Conservation (phyloP, 164 flowering plant genomes). For the Sextonia rubra region DNA sequence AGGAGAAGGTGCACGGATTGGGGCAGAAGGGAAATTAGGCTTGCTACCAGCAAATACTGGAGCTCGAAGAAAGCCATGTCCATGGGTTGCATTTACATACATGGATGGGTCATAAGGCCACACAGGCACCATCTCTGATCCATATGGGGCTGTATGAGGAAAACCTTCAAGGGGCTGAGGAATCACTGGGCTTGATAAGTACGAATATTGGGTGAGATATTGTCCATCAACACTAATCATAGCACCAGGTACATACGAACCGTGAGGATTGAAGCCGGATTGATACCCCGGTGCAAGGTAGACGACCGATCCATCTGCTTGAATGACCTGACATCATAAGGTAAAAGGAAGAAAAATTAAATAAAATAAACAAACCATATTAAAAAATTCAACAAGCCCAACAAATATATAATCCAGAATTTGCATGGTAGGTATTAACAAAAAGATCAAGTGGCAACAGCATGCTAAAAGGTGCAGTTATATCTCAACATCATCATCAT, state of each 20-base stretch:
- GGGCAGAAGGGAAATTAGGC: constrained; percentile 20
- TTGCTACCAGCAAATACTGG: constrained; percentile 22
- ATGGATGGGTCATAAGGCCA: constrained; percentile 39
- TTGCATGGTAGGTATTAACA: not conserved
- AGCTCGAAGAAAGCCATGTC: constrained; percentile 26
- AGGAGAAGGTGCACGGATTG: constrained; percentile 16
- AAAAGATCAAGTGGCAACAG: too few relatives aligned
- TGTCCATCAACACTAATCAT: constrained; percentile 48
- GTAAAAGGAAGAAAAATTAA: not conserved
- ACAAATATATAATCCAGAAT: not conserved
- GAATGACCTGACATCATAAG: constrained; percentile 30
- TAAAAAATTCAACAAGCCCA: not conserved
- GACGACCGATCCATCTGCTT: constrained; percentile 43
- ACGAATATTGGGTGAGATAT: constrained; percentile 34
- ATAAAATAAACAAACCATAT: not conserved
- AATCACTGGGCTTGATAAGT: constrained; percentile 26
- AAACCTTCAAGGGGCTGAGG: constrained; percentile 34
- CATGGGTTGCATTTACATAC: constrained; percentile 28
- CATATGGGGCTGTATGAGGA: constrained; percentile 29
- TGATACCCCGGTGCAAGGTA: constrained; percentile 41
- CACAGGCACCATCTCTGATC: constrained; percentile 35
- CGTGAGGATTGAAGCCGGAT: constrained; percentile 34
- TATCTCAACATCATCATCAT: too few relatives aligned
- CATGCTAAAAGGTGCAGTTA: not conserved
- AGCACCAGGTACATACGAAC: constrained; percentile 29